These are phyloP conservation scores for Anisodus acutangulus DNA, from an alignment of 257 asterid species.

Conservation along the genomic window DNA sequence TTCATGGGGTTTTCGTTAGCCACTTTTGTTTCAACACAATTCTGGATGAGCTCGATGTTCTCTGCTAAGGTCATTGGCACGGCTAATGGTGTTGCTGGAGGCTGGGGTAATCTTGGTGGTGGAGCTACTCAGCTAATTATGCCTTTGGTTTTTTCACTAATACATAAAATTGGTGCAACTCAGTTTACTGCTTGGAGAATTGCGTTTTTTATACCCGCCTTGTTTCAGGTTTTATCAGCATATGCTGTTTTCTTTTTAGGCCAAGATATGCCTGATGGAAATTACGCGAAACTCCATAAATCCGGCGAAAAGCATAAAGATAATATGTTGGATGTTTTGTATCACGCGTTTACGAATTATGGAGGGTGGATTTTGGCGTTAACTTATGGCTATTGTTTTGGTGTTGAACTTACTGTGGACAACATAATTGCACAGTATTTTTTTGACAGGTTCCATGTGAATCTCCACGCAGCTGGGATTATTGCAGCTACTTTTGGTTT, in stretches of 20 bases:
- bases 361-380: constrained; percentile 82
- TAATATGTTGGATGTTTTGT: constrained; percentile 43
- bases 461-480: constrained; percentile 74
- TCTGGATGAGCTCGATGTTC: constrained; percentile 94
- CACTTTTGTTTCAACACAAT: constrained; percentile 86
- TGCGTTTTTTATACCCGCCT: constrained; percentile 74
- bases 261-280: constrained; percentile 83
- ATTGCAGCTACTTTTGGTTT: constrained; percentile 91
- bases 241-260: constrained; percentile 73
- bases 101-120: constrained; percentile 97
- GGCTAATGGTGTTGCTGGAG: constrained; percentile 83
- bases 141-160: constrained; percentile 65
- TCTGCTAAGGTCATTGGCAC: constrained; percentile 65
- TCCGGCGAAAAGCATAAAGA: constrained; percentile 78
- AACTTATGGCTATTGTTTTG: constrained; percentile 86
- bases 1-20: constrained; percentile 80
- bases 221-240: constrained; percentile 68
- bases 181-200: constrained; percentile 82
- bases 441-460: constrained; percentile 69
- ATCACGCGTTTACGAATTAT: constrained; percentile 57
- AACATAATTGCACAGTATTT: constrained; percentile 87
- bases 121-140: constrained; percentile 87
- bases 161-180: constrained; percentile 52
- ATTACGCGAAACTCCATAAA: constrained; percentile 60
- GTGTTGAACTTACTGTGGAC: constrained; percentile 78